Percentiles rank a stretch among this genome's conserved stretches.
phyloP scores from a whole-genome alignment of 2,329 filamentous ascomycete genomes.

The Talaromyces amestolkiae region DNA sequence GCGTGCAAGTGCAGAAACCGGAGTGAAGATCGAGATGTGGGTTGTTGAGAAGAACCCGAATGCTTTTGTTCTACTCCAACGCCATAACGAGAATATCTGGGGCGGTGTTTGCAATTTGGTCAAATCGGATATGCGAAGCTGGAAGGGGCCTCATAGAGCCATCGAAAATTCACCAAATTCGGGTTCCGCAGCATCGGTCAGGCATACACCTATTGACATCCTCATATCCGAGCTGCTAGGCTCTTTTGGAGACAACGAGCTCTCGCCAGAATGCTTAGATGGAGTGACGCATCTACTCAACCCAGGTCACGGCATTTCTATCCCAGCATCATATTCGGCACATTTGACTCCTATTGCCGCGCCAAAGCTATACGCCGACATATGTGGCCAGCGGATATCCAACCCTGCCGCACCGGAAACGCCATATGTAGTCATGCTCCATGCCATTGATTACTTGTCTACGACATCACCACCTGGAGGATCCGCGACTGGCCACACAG shows the following conservation, averaged over 20 bases:
- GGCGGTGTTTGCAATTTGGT: conserved; percentile 75
- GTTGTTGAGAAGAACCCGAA: conserved; percentile 98
- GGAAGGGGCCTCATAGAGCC: conserved; percentile 69
- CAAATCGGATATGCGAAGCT: conserved; percentile 95
- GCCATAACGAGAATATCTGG: conserved; percentile 84
- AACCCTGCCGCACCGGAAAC: conserved; percentile 79
- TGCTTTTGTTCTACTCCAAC: conserved; percentile 86
- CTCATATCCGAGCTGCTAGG: conserved; percentile 87
- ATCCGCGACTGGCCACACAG: conserved; percentile 26
- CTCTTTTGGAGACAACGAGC: conserved; percentile 94
- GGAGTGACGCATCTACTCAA: conserved; percentile 90
- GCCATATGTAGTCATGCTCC: conserved; percentile 91
- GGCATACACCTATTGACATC: conserved; percentile 66
- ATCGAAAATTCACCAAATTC: conserved; percentile 24
- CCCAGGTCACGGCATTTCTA: conserved; percentile 80
- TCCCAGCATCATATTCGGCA: conserved; percentile 88
- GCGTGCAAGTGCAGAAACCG: conserved; percentile 71
- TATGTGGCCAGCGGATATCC: conserved; percentile 60
- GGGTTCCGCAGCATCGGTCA: conserved; percentile 28
- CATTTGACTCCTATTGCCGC: conserved; percentile 89
- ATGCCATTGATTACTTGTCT: conserved; percentile 82
- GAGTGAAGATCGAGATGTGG: conserved; percentile 79
- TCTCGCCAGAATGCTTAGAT: conserved; percentile 93
- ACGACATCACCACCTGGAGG: conserved; percentile 48
- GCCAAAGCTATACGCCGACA: conserved; percentile 79